Conservation (phyloP, 2,329 filamentous ascomycete genomes). For the Fusarium staphyleae region DNA sequence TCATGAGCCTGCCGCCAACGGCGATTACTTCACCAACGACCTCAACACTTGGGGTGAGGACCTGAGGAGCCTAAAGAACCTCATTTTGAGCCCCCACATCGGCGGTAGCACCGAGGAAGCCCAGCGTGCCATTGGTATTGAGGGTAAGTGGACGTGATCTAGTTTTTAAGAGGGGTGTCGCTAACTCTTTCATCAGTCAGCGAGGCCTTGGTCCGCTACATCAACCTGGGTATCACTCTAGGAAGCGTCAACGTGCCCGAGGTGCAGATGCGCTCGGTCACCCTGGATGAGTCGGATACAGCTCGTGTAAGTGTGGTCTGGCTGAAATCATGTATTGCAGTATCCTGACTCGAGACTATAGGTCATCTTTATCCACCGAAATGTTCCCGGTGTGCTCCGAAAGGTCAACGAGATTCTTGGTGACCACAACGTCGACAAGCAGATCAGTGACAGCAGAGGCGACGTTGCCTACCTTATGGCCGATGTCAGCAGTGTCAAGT, state of each 20-base stretch:
- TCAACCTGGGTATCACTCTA: constrained; percentile 91
- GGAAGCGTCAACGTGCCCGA: constrained; percentile 98
- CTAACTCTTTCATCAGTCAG: constrained; percentile 62
- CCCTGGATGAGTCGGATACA: constrained; percentile 86
- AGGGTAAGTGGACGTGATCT: constrained; percentile 57
- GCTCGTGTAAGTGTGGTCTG: constrained; percentile 66
- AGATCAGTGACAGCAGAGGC: constrained; percentile 94
- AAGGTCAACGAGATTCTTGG: constrained; percentile 95
- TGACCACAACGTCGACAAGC: constrained; percentile 98
- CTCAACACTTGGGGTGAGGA: constrained; percentile 89
- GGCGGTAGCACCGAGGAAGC: constrained; percentile 98
- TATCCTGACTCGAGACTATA: constrained; percentile 42
- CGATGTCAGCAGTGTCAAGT: constrained; percentile 87
- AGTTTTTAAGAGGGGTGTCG: not conserved
- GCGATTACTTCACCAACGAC: constrained; percentile 87
- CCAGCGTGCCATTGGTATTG: constrained; percentile 92
- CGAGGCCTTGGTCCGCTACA: constrained; percentile 88
- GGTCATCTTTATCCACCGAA: constrained; percentile 96
- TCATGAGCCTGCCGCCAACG: constrained; percentile 90
- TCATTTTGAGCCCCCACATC: constrained; percentile 96
- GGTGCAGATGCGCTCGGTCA: constrained; percentile 86
- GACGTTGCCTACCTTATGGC: constrained; percentile 98
- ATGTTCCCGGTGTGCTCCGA: constrained; percentile 92
- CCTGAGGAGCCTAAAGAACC: constrained; percentile 83
- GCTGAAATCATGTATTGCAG: not conserved